Conservation (phyloP, 116 monocot genomes). For the Iris pallida region DNA sequence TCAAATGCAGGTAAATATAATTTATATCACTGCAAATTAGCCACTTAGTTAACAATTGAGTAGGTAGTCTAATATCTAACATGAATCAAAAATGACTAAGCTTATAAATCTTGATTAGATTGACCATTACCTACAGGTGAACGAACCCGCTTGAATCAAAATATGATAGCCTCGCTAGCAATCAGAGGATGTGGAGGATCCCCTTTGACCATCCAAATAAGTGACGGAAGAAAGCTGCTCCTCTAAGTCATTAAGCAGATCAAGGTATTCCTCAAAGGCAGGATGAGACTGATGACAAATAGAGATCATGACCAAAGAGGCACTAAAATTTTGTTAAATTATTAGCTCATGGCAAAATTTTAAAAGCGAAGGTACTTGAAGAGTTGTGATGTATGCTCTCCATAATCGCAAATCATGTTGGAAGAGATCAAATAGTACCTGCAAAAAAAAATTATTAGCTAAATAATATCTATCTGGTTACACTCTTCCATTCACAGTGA, state of each 20-base stretch:
- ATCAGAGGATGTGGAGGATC: background rate
- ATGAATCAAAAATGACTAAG: no score
- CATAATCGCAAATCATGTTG: conserved; percentile 84
- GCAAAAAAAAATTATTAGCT: background rate
- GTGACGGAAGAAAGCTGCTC: conserved; percentile 63
- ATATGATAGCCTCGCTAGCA: background rate
- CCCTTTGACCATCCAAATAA: conserved; percentile 24
- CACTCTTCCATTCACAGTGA: background rate
- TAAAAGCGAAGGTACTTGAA: conserved; percentile 41
- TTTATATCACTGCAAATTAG: no score
- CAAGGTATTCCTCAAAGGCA: conserved; percentile 81
- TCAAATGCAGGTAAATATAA: no score
- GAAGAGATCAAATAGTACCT: conserved; percentile 97
- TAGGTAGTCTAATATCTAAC: no score
- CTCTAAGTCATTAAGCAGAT: conserved; percentile 67
- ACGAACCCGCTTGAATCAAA: background rate
- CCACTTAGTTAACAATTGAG: no score
- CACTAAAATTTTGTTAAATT: background rate
- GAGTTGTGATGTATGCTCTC: conserved; percentile 85
- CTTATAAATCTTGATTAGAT: no score
- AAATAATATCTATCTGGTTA: no score
- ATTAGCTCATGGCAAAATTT: background rate
- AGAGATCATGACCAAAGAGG: background rate
- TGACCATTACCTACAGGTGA: background rate
- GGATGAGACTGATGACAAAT: conserved; percentile 61